These are phyloP conservation scores for Paralagenidium karlingii DNA, from an alignment of 352 stramenopile genomes.

Conservation along the genomic window DNA sequence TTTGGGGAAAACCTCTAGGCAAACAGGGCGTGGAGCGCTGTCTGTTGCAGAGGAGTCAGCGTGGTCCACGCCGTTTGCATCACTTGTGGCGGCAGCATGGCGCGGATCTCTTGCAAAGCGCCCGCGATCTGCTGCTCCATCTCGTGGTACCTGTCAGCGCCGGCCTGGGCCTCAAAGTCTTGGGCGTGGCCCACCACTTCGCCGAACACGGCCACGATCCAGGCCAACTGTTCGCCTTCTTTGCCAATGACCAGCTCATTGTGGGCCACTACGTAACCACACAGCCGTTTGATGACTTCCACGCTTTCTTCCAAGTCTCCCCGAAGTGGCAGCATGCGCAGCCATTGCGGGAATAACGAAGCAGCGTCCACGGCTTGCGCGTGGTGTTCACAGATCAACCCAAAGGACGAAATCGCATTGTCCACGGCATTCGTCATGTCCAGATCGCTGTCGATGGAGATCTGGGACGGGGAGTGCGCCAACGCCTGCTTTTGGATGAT, in stretches of 20 bases:
- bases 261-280: conserved; percentile 34
- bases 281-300: conserved; percentile 50
- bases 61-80: conserved; percentile 48
- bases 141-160: conserved; percentile 22
- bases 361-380: conserved; percentile 21
- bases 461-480: conserved; percentile 25
- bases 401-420: conserved; percentile 65
- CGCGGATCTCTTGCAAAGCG: conserved; percentile 29
- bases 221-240: conserved; percentile 27
- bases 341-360: conserved; percentile 44
- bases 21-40: conserved; percentile 53
- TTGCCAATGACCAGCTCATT: conserved; percentile 47
- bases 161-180: conserved; percentile 24
- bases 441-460: neutral
- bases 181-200: conserved; percentile 28
- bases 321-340: conserved; percentile 51
- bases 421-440: conserved; percentile 61
- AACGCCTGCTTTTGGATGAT: conserved; percentile 31
- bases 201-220: conserved; percentile 46
- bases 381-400: conserved; percentile 62
- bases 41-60: conserved; percentile 34
- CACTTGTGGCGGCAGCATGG: conserved; percentile 28
- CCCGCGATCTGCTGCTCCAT: conserved; percentile 27
- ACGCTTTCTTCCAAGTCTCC: conserved; percentile 68
- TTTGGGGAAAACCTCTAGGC: too few species aligned